A percentile compares a stretch with the other conserved stretches of the same genome.
phyloP scores from a whole-genome alignment of 2,329 filamentous ascomycete species.

The Camillea tinctor region DNA sequence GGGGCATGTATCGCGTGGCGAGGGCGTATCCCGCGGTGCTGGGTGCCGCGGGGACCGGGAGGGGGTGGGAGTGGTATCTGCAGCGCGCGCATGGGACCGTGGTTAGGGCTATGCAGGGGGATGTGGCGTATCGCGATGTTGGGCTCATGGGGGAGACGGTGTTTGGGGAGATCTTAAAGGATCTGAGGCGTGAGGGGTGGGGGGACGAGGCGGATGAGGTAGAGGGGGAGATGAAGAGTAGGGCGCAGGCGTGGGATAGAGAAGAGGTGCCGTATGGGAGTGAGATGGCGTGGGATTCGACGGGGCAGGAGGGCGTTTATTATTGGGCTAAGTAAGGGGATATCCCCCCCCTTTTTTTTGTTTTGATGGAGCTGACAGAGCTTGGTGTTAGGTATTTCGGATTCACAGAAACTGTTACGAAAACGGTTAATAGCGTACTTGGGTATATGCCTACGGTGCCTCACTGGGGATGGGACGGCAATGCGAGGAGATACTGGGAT shows the following conservation, averaged over 20 bases:
- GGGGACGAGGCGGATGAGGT: slow-evolving; percentile 39
- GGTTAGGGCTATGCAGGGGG: slow-evolving; percentile 36
- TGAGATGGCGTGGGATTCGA: slow-evolving; percentile 64
- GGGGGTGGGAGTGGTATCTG: slow-evolving; percentile 55
- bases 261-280: slow-evolving; percentile 55
- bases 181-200: slow-evolving; percentile 48
- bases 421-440: slow-evolving; percentile 52
- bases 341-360: not conserved
- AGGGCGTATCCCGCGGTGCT: slow-evolving; percentile 45
- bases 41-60: slow-evolving; percentile 37
- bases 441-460: slow-evolving; percentile 57
- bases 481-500: slow-evolving; percentile 61
- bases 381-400: slow-evolving; percentile 44
- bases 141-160: slow-evolving; percentile 62
- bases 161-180: slow-evolving; percentile 50
- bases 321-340: slow-evolving; percentile 50
- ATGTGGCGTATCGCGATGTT: slow-evolving; percentile 43
- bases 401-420: slow-evolving; percentile 42
- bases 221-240: slow-evolving; percentile 45
- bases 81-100: slow-evolving; percentile 52
- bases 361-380: too few relatives aligned
- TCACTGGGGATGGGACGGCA: slow-evolving; percentile 64
- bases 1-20: slow-evolving; percentile 55
- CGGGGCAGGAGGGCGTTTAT: slow-evolving; percentile 60
- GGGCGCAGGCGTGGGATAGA: slow-evolving; percentile 50